Percentiles rank a stretch among this genome's conserved stretches.
phyloP scores from a whole-genome alignment of 805 yeast genomes.

The Candida mattraensis region DNA sequence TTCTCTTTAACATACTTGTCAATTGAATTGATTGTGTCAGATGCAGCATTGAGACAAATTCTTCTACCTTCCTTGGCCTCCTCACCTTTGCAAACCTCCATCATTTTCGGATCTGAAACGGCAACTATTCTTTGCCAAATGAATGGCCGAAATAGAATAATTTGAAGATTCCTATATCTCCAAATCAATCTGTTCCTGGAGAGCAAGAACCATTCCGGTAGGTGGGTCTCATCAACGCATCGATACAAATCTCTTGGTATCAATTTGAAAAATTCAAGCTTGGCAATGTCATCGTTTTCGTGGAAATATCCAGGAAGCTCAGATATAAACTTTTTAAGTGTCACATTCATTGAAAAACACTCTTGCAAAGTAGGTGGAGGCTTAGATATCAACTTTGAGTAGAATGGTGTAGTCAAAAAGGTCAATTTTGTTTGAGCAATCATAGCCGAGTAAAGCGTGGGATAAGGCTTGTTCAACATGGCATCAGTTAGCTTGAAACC shows the following conservation, averaged over 20 bases:
- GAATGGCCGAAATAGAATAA: conserved; percentile 54
- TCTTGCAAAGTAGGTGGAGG: conserved; percentile 50
- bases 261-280: conserved; percentile 23
- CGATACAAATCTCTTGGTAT: conserved; percentile 23
- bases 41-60: conserved; percentile 51
- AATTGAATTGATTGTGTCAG: conserved; percentile 52
- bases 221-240: conserved; percentile 17
- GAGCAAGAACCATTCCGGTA: conserved; percentile 54
- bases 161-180: conserved; percentile 58
- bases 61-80: conserved; percentile 50
- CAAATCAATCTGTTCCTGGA: conserved; percentile 54
- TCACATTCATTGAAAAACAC: conserved; percentile 47
- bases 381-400: conserved; percentile 45
- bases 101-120: conserved; percentile 34
- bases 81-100: conserved; percentile 36
- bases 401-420: conserved; percentile 46
- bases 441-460: conserved; percentile 59
- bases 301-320: conserved; percentile 48
- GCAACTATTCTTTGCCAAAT: conserved; percentile 52
- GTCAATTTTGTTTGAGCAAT: conserved; percentile 55
- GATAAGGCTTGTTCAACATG: conserved; percentile 35
- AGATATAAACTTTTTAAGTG: conserved; percentile 40
- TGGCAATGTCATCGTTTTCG: conserved; percentile 38
- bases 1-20: conserved; percentile 35
- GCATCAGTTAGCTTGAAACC: conserved; percentile 15